Evolutionary conservation across 306 rosid species (phyloP), one percentile per base, ranked within the genome.

Genomic region (Urtica urens): DNA sequence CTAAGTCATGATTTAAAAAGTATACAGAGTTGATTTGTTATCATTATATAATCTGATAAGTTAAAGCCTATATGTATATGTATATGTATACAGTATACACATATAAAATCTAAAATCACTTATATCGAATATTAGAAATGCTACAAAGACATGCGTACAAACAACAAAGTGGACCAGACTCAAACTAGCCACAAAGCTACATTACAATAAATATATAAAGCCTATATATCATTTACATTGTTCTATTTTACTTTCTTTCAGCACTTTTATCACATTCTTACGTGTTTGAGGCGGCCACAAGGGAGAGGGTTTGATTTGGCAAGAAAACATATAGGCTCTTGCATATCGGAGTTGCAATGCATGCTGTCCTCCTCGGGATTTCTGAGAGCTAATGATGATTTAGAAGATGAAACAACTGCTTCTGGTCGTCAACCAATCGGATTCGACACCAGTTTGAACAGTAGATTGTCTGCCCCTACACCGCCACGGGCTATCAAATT

Each of bases 261-360:
- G 97, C 94, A 90, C 59, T 79, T 90, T 68, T 81, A 79, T 62
- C 95, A 90, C 62, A 82, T 81, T 62, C 80, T 90, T 68, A 52
- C 73, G 52, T 76, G 87, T 53, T 59, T 90, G 87, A 79, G 80
- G 78, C 84, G 94, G 42, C 92, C 95, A 56, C 97, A 81, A 81
- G 97, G 97, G 45, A 80, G 94, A 66, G 97, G 97, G 14, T 78
- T 79, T 71, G 95, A 84, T 82, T 65, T 90, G 71, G 97, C 94
- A 22, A 84, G 95, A 62, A 86, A 90, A 51, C 97, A 90, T 74
- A 81, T 84, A 72, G 77, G 78, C 19, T 68, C 79, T 27, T 81
- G 97, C 72, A 67, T 79, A 63, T 63, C 72, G 50, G 97, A 90
- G 76, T 69, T 90, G 58, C 78, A 70, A 40, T 16, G 53, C 65